Base-by-base conservation (phyloP, 2,329 filamentous ascomycete genomes). In the Canariomyces notabilis region DNA sequence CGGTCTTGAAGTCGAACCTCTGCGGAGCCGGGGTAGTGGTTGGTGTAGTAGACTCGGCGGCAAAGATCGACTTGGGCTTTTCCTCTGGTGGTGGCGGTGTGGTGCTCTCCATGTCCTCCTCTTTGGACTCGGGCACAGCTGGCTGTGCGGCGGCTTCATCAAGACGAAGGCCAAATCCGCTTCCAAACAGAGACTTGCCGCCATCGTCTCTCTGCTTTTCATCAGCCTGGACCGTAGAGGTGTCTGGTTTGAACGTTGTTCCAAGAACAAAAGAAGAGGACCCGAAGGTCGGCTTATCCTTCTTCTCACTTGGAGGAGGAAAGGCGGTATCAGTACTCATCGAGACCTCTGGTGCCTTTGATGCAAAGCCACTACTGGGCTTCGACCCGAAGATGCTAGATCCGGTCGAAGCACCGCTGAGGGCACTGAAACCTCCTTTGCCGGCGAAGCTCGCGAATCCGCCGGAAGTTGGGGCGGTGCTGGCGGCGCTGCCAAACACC, bases 191-290 rank as follows among this genome's bases (percentile, higher is more conserved):
- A 5, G 72, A 71, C 11, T 69, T 69, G n/a, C 66, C 64, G 16
- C 62, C 56, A n/a, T 64, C 62, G 18, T 64, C 61, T 18, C 65
- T 61, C 14, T 75, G 67, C 51, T 76, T 77, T 7, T 75, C 71
- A 29, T 73, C 65, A 47, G 83, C 79, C 19, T 85, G 75, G 48
- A 79, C 80, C 1, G 77, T 72, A 36, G 74, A 72, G 5, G 77
- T 74, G 53, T 87, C 83, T 7, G 74, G 72, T 57, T 82, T 80
- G 67, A 88, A 89, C 2, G 78, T 82, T 22, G 79, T 82, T 32
- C 76, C 75, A 14, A 88, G 69, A 55, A 85, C 83, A 66, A 88
- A 88, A 0, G 77, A 74, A 14, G 69, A 65, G n/a, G 72, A 72
- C 20, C 71, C 73, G 57, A 79, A 75, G 6, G 61, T 52, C 51